Percentiles rank a stretch among this genome's conserved stretches.
Conservation (phyloP, 2,329 filamentous ascomycete genomes). For the Botrytis sinoallii region DNA sequence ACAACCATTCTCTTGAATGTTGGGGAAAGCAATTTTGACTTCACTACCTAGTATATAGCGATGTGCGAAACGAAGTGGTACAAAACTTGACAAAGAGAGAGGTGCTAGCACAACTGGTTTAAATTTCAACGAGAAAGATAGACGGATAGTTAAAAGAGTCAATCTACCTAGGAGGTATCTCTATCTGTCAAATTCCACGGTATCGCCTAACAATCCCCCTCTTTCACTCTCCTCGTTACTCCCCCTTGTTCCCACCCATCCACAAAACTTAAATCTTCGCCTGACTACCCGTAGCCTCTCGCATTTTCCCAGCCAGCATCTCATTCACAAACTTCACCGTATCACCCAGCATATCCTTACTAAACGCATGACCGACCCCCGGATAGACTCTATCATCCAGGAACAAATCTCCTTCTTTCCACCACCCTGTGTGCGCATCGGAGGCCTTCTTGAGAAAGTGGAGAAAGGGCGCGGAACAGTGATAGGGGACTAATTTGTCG, state of each 20-base stretch:
- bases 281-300: background rate
- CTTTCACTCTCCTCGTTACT: too few species aligned
- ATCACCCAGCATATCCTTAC: conserved; percentile 62
- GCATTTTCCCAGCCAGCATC: conserved; percentile 21
- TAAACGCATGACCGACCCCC: conserved; percentile 68
- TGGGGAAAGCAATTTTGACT: background rate
- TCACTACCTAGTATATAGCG: background rate
- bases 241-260: rapidly evolving
- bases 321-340: conserved; percentile 61
- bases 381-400: conserved; percentile 67
- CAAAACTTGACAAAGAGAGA: background rate
- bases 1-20: background rate
- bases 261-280: conserved; percentile 28
- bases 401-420: conserved; percentile 51
- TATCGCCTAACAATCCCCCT: background rate
- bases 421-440: conserved; percentile 43
- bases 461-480: conserved; percentile 57
- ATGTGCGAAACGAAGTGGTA: background rate
- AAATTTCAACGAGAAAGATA: background rate
- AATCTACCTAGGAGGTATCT: too few species aligned
- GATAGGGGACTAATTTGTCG: conserved; percentile 72
- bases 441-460: conserved; percentile 56
- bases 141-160: background rate
- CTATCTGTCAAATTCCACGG: too few species aligned
- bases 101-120: background rate